A percentile compares a stretch with the other conserved stretches of the same genome.
These are phyloP conservation scores for Tulasnella sp. DNA, from an alignment of 768 basidiomycete genomes.

Conservation along the genomic window DNA sequence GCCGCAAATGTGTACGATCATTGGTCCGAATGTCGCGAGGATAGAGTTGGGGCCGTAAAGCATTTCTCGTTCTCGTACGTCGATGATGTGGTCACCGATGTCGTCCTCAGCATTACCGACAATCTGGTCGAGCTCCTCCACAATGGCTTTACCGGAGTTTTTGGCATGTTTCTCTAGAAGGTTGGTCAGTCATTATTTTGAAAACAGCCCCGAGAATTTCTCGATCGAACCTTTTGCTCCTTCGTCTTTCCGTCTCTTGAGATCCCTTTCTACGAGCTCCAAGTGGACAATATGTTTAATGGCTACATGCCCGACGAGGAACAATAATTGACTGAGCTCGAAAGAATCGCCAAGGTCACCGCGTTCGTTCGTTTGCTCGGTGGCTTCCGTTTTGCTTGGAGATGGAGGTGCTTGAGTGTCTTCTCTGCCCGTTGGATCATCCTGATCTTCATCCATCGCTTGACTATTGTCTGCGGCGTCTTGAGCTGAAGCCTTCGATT, in stretches of 20 bases:
- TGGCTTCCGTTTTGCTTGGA: constrained; percentile 20
- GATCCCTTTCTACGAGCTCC: constrained; percentile 89
- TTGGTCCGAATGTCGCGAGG: constrained; percentile 74
- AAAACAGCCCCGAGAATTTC: not conserved
- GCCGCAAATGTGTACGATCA: constrained; percentile 83
- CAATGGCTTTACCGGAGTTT: constrained; percentile 33
- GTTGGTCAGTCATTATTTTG: not conserved
- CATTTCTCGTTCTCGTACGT: constrained; percentile 75
- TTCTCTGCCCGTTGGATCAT: not conserved
- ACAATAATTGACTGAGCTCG: constrained; percentile 84
- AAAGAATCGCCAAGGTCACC: constrained; percentile 72
- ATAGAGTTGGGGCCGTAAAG: constrained; percentile 75
- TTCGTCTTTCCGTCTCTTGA: constrained; percentile 93
- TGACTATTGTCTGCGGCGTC: not conserved
- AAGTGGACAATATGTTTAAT: constrained; percentile 97
- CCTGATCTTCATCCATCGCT: not conserved
- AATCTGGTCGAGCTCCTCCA: constrained; percentile 91
- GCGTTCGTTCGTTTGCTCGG: constrained; percentile 19
- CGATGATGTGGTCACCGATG: constrained; percentile 83
- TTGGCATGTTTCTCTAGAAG: constrained; percentile 43
- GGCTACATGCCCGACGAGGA: constrained; percentile 91
- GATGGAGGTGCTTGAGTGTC: constrained; percentile 15
- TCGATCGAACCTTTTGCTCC: constrained; percentile 52
- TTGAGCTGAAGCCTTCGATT: not conserved
- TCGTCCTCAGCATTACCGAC: constrained; percentile 98